Evolutionary conservation across 2,329 filamentous ascomycete genomes (phyloP).

Genomic region (Trichophyton benhamiae): DNA sequence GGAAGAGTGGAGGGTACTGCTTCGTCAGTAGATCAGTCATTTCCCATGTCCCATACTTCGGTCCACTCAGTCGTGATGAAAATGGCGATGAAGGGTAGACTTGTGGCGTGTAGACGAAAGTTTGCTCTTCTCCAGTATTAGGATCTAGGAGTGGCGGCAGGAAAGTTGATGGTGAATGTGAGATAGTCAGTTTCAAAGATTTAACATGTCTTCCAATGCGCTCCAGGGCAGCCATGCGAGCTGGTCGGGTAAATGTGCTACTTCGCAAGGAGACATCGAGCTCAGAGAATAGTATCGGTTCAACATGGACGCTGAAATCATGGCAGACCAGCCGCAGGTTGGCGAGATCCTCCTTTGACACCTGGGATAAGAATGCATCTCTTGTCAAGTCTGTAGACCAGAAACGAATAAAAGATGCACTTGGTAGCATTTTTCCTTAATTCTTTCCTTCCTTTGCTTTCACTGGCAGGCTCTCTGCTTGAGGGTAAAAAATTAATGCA

Average conservation of each 20-base stretch:
- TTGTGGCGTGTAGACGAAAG: slow-evolving; percentile 71
- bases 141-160: slow-evolving; percentile 75
- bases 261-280: slow-evolving; percentile 39
- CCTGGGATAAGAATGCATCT: slow-evolving; percentile 21
- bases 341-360: slow-evolving; percentile 24
- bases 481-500: background rate
- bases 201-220: slow-evolving; percentile 69
- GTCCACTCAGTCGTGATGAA: slow-evolving; percentile 44
- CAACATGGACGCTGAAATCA: slow-evolving; percentile 23
- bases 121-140: slow-evolving; percentile 61
- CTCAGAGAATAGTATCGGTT: slow-evolving; percentile 32
- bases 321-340: slow-evolving; percentile 27
- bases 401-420: slow-evolving; percentile 22
- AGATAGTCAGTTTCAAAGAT: slow-evolving; percentile 63
- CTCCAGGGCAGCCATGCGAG: slow-evolving; percentile 59
- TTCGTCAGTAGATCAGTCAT: slow-evolving; percentile 70
- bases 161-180: slow-evolving; percentile 66
- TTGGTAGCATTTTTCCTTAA: slow-evolving; percentile 7
- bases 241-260: slow-evolving; percentile 62
- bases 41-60: slow-evolving; percentile 68
- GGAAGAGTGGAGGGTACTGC: slow-evolving; percentile 80
- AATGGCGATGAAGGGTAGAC: slow-evolving; percentile 47
- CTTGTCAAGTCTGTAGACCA: slow-evolving; percentile 27
- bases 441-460: too few relatives aligned
- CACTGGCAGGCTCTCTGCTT: background rate